phyloP scores from a whole-genome alignment of 495 filamentous ascomycete genomes.

The Aspergillus biplanus region DNA sequence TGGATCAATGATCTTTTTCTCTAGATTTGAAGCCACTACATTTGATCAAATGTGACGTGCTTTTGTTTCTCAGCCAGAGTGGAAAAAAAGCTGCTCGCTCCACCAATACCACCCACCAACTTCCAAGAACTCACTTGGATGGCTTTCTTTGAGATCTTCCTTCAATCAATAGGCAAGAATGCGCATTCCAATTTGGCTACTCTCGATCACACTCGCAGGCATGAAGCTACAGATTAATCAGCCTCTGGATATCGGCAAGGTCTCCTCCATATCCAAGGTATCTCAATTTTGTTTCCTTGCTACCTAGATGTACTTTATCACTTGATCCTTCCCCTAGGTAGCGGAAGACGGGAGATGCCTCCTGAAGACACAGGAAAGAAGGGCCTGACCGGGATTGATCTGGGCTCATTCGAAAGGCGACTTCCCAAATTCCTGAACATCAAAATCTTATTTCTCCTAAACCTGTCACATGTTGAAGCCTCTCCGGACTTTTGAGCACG shows the following conservation, averaged over 20 bases:
- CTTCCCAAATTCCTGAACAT: background rate
- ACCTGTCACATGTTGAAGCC: constrained; percentile 14
- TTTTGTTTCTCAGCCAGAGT: no score
- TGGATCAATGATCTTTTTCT: no score
- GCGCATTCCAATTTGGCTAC: background rate
- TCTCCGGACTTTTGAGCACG: constrained; percentile 6
- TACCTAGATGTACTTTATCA: no score
- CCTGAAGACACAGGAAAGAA: background rate
- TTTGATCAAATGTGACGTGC: background rate
- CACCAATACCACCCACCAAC: constrained; percentile 1
- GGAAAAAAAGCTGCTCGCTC: background rate
- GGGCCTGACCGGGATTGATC: background rate
- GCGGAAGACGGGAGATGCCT: no score
- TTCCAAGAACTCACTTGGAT: background rate
- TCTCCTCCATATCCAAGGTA: background rate
- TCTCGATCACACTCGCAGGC: no score
- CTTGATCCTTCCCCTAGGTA: no score
- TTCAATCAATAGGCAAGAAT: background rate
- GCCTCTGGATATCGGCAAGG: no score
- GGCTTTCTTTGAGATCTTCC: background rate
- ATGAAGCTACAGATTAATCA: no score
- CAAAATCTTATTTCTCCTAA: background rate
- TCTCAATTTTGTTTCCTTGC: no score
- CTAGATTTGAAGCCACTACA: no score
- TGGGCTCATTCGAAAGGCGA: background rate